phyloP scores from a whole-genome alignment of 1,284 basidiomycete species.

The Apiotrichum gamsii region DNA sequence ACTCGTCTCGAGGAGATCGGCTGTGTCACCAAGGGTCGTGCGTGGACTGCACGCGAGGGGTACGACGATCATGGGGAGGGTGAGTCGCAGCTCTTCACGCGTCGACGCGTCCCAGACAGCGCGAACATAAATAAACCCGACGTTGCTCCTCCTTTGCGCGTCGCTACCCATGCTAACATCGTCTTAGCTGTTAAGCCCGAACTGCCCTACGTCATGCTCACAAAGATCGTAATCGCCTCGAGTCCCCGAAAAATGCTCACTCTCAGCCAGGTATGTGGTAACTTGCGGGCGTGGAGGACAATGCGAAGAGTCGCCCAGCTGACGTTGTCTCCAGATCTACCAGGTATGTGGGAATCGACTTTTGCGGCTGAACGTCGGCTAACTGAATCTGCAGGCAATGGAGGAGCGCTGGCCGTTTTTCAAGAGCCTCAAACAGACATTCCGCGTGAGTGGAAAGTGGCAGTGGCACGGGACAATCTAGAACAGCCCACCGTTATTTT shows the following conservation, averaged over 20 bases:
- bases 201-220: conserved; percentile 24
- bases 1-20: conserved; percentile 24
- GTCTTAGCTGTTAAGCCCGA: conserved; percentile 24
- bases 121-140: no score
- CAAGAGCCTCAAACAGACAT: conserved; percentile 17
- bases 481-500: no score
- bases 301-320: no score
- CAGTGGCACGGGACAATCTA: not conserved
- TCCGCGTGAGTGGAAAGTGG: conserved; percentile 17
- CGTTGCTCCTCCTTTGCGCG: no score
- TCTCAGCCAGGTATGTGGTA: conserved; percentile 23
- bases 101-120: not conserved
- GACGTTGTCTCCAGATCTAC: conserved; percentile 20
- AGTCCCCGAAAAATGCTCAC: conserved; percentile 28
- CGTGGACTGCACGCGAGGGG: conserved; percentile 17
- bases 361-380: no score
- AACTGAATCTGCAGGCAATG: no score
- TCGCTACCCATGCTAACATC: not conserved
- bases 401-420: conserved; percentile 33
- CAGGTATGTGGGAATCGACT: no score
- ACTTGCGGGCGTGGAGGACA: no score
- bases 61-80: conserved; percentile 20
- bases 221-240: conserved; percentile 28
- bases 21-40: conserved; percentile 16
- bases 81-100: conserved; percentile 15